phyloP scores from a whole-genome alignment of 805 yeast species.

The Zygoascus flipseniorum region DNA sequence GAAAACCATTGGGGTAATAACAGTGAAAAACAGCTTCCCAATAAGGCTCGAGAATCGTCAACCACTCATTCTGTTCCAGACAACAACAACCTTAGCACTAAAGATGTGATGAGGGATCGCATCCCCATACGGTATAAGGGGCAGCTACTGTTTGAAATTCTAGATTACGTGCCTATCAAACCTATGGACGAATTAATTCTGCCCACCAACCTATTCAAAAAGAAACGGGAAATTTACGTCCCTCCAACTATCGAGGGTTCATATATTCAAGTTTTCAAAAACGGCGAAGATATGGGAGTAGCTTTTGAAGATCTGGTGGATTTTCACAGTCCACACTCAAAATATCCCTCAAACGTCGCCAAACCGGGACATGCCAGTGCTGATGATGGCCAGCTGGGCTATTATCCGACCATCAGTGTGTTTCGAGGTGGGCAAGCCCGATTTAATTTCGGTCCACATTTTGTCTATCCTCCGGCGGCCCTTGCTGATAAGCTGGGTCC shows the following conservation, averaged over 20 bases:
- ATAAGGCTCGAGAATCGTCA: neutral
- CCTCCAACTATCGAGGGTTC: slow-evolving; percentile 35
- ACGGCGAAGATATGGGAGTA: slow-evolving; percentile 60
- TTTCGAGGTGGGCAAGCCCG: slow-evolving; percentile 71
- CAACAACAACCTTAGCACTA: neutral
- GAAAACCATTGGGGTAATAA: neutral
- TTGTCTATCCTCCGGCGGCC: slow-evolving; percentile 37
- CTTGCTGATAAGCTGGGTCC: slow-evolving; percentile 2
- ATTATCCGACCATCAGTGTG: slow-evolving; percentile 83
- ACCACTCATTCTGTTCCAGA: neutral
- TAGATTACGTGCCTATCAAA: slow-evolving; percentile 64
- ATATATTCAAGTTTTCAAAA: slow-evolving; percentile 59
- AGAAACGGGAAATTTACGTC: slow-evolving; percentile 19
- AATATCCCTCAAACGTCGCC: slow-evolving; percentile 21
- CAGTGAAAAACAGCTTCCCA: neutral
- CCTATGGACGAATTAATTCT: slow-evolving; percentile 63
- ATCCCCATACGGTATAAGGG: slow-evolving; percentile 78
- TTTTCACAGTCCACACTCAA: slow-evolving; percentile 73
- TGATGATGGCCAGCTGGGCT: slow-evolving; percentile 84
- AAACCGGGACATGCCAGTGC: slow-evolving; percentile 14
- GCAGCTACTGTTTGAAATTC: slow-evolving; percentile 73
- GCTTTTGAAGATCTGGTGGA: slow-evolving; percentile 63
- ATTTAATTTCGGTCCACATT: slow-evolving; percentile 60
- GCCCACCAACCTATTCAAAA: slow-evolving; percentile 19
- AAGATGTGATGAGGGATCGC: slow-evolving; percentile 65